These are phyloP conservation scores for Aureobasidium leucospermi DNA, from an alignment of 2,329 filamentous ascomycete genomes.

Conservation along the genomic window DNA sequence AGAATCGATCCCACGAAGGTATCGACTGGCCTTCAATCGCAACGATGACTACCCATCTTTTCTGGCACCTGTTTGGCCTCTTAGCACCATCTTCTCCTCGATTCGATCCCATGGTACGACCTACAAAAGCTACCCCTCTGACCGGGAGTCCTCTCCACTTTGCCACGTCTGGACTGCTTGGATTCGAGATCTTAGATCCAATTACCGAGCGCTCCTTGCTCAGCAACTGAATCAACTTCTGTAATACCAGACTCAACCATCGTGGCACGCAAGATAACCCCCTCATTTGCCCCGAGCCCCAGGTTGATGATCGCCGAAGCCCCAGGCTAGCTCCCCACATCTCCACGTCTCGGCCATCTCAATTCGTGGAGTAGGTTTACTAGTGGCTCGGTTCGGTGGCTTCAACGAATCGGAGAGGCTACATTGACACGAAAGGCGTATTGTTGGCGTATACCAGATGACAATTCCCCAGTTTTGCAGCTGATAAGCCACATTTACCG, in stretches of 20 bases:
- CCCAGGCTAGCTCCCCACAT: not conserved
- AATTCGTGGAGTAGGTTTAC: not conserved
- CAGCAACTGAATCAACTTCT: not conserved
- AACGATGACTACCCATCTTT: too few species aligned
- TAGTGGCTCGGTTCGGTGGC: constrained; percentile 1
- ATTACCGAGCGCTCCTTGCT: not conserved
- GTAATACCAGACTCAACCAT: not conserved
- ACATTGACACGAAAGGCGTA: not conserved
- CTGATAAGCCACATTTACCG: constrained; percentile 3
- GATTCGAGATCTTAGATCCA: not conserved
- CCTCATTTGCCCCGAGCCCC: not conserved
- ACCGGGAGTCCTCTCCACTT: not conserved
- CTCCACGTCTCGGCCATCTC: not conserved
- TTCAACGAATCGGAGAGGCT: not conserved
- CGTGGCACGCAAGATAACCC: not conserved
- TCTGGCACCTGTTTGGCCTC: not conserved
- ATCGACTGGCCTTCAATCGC: too few species aligned
- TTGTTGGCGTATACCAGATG: not conserved
- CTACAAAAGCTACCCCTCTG: not conserved
- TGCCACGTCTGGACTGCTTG: not conserved
- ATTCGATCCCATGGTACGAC: not conserved
- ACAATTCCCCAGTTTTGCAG: not conserved
- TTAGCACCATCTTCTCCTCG: too few species aligned
- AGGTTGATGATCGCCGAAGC: constrained; percentile 1
- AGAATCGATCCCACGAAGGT: too few species aligned